These are phyloP conservation scores for Cryptosporidium tyzzeri DNA, from an alignment of 169 alveolate genomes.

Conservation along the genomic window DNA sequence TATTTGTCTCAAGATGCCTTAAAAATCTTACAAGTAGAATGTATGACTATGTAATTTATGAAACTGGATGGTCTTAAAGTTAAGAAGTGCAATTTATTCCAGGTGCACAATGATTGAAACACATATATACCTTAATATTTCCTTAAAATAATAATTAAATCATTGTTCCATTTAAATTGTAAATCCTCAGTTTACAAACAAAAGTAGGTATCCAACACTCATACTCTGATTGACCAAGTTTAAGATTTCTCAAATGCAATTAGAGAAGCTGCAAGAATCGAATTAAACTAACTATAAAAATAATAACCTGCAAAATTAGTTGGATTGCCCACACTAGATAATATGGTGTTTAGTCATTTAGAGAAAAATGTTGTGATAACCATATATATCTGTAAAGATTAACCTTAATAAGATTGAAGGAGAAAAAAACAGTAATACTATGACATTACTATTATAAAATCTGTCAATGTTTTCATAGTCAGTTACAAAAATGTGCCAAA, in stretches of 20 bases:
- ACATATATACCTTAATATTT: no score
- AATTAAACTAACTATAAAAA: neutral
- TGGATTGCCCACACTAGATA: neutral
- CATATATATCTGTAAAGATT: neutral
- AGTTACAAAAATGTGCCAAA: neutral
- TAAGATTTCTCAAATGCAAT: neutral
- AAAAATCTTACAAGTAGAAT: no score
- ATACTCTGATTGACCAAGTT: no score
- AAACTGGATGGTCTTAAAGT: no score
- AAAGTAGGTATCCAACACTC: no score
- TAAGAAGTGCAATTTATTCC: neutral
- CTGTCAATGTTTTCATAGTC: neutral
- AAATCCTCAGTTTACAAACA: no score
- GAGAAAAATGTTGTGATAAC: neutral
- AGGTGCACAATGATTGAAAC: neutral
- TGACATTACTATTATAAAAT: no score
- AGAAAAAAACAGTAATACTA: no score
- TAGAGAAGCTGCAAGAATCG: neutral
- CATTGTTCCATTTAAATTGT: no score
- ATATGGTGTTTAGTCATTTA: neutral
- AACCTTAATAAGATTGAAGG: neutral
- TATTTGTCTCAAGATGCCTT: no score
- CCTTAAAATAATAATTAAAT: neutral
- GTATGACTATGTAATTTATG: neutral
- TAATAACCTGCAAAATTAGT: neutral